Conservation (phyloP, 805 yeast species). For the Saccharomycopsis sp. region DNA sequence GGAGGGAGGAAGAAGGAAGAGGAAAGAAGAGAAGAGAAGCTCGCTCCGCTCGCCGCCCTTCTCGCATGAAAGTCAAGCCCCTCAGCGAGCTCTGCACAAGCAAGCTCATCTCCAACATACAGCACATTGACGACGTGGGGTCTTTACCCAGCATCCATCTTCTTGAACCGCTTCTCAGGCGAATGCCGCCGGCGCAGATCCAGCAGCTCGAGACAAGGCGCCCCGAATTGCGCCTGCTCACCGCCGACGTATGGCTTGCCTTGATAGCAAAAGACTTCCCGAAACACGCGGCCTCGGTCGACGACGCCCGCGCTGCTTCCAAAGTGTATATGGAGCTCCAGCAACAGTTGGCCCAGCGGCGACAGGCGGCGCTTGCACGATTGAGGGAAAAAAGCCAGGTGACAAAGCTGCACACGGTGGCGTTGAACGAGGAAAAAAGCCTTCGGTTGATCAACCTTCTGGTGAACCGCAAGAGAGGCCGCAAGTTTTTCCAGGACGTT, state of each 20-base stretch:
- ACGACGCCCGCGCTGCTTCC: background rate
- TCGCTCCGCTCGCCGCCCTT: no score
- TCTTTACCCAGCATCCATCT: conserved; percentile 3
- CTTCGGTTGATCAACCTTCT: conserved; percentile 9
- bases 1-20: no score
- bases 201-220: conserved; percentile 7
- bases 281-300: conserved; percentile 4
- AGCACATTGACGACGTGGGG: conserved; percentile 14
- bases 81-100: conserved; percentile 13
- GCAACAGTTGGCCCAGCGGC: conserved; percentile 2
- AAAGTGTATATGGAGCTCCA: conserved; percentile 3
- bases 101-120: conserved; percentile 3
- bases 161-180: conserved; percentile 12
- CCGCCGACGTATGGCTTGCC: conserved; percentile 8
- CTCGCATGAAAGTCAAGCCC: no score
- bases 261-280: conserved; percentile 15
- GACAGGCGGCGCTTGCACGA: conserved; percentile 15
- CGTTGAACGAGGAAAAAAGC: conserved; percentile 9
- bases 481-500: conserved; percentile 5
- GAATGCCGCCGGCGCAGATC: conserved; percentile 13
- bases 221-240: conserved; percentile 6
- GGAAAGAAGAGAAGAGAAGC: no score
- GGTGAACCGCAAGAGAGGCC: conserved; percentile 3
- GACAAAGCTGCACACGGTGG: conserved; percentile 5
- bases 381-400: conserved; percentile 10